A percentile compares a stretch with the other conserved stretches of the same genome.
phyloP scores from a whole-genome alignment of 73 alveolate genomes.

The Effrenium voratum region DNA sequence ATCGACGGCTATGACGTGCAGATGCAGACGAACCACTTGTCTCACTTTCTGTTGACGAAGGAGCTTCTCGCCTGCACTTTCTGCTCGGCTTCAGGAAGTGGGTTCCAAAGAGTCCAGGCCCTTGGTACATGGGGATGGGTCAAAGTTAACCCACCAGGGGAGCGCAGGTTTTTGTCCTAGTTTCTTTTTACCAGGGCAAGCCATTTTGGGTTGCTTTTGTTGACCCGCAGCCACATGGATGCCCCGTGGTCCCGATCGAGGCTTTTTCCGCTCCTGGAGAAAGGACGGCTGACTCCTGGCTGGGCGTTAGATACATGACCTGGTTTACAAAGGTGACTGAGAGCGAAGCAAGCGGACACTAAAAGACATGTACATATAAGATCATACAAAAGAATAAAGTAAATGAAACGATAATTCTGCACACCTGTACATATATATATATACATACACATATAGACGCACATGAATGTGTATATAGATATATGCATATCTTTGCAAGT shows the following conservation, averaged over 20 bases:
- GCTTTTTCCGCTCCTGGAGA: slow-evolving; percentile 68
- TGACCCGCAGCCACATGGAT: neutral
- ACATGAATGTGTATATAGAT: too few relatives aligned
- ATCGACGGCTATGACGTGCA: slow-evolving; percentile 90
- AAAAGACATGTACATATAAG: too few relatives aligned
- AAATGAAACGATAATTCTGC: too few relatives aligned
- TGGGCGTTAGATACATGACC: neutral
- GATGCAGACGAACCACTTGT: slow-evolving; percentile 92
- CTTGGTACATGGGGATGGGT: neutral
- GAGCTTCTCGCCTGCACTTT: neutral
- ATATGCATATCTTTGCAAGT: too few relatives aligned
- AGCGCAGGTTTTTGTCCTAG: neutral
- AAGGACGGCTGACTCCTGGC: neutral
- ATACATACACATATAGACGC: too few relatives aligned
- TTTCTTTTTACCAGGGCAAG: neutral
- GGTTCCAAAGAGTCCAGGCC: neutral
- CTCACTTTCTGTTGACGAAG: slow-evolving; percentile 81
- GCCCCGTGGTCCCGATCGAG: neutral
- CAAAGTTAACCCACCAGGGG: neutral
- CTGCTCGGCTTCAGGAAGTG: neutral
- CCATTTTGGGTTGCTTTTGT: neutral
- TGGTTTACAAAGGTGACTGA: too few relatives aligned
- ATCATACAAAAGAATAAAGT: too few relatives aligned
- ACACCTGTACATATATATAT: too few relatives aligned
- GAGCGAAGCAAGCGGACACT: too few relatives aligned